Evolutionary conservation across 345 rosid species (phyloP).

Genomic region (Xanthoceras sorbifolium): DNA sequence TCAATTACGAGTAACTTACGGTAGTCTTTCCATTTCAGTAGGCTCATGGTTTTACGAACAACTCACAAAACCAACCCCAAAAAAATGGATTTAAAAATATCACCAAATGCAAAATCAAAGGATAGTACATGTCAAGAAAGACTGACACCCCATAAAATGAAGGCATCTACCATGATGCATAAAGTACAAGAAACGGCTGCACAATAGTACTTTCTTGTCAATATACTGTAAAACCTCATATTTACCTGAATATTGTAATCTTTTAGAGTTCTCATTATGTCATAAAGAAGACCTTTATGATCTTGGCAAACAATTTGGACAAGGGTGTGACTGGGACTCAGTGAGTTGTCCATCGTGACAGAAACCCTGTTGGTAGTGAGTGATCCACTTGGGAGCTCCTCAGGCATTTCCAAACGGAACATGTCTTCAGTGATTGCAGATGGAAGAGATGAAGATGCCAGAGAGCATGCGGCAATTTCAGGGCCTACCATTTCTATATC

Average conservation of each 20-base stretch:
- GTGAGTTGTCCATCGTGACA: constrained; percentile 67
- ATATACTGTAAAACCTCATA: background rate
- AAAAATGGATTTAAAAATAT: background rate
- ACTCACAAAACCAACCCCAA: background rate
- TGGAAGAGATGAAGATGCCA: constrained; percentile 64
- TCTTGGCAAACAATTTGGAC: constrained; percentile 84
- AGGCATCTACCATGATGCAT: background rate
- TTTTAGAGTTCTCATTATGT: constrained; percentile 92
- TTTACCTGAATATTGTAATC: constrained; percentile 94
- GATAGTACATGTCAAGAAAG: background rate
- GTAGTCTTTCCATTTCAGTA: background rate
- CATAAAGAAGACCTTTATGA: constrained; percentile 91
- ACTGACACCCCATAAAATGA: background rate
- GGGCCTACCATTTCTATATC: constrained; percentile 78
- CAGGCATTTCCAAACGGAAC: constrained; percentile 44
- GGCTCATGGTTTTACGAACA: constrained; percentile 6
- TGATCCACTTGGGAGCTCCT: constrained; percentile 39
- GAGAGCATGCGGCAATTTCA: constrained; percentile 67
- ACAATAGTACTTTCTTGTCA: background rate
- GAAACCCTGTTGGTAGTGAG: constrained; percentile 50
- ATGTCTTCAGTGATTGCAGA: constrained; percentile 60
- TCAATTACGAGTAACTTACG: no score
- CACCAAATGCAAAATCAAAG: background rate
- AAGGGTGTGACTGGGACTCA: constrained; percentile 86
- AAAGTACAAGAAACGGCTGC: background rate